phyloP scores from a whole-genome alignment of 805 yeast species.

The Candida cerambycidarum region DNA sequence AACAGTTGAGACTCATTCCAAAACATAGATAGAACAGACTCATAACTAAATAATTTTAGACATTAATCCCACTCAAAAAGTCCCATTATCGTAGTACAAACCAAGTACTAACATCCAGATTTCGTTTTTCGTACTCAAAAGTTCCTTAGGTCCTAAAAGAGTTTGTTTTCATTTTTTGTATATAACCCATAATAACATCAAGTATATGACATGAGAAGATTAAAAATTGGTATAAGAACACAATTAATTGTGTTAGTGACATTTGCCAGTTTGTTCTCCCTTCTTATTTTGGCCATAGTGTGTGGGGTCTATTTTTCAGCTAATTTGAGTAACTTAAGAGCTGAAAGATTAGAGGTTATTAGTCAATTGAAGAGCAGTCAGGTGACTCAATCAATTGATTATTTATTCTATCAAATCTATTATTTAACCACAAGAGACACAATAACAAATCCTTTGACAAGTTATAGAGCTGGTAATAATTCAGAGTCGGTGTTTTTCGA shows the following conservation, averaged over 20 bases:
- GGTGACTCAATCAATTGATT: slow-evolving; percentile 63
- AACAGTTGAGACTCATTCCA: too few species aligned
- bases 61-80: too few species aligned
- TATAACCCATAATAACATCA: not conserved
- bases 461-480: slow-evolving; percentile 71
- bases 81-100: too few species aligned
- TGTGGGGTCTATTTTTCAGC: slow-evolving; percentile 70
- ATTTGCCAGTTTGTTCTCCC: slow-evolving; percentile 65
- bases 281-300: slow-evolving; percentile 71
- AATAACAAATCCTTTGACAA: slow-evolving; percentile 58
- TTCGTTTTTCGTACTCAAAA: too few species aligned
- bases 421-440: slow-evolving; percentile 64
- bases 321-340: slow-evolving; percentile 59
- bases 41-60: too few species aligned
- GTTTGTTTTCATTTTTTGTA: not conserved
- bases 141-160: too few species aligned
- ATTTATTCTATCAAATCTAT: slow-evolving; percentile 64
- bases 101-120: too few species aligned
- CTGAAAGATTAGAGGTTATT: slow-evolving; percentile 71
- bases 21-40: too few species aligned
- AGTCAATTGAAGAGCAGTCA: slow-evolving; percentile 83
- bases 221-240: slow-evolving; percentile 66
- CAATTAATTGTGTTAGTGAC: slow-evolving; percentile 74
- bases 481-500: slow-evolving; percentile 43
- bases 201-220: slow-evolving; percentile 26